Percentiles rank a stretch among this genome's conserved stretches.
Conservation (phyloP, 2,329 filamentous ascomycete species). For the Paraphoma chrysanthemicola region DNA sequence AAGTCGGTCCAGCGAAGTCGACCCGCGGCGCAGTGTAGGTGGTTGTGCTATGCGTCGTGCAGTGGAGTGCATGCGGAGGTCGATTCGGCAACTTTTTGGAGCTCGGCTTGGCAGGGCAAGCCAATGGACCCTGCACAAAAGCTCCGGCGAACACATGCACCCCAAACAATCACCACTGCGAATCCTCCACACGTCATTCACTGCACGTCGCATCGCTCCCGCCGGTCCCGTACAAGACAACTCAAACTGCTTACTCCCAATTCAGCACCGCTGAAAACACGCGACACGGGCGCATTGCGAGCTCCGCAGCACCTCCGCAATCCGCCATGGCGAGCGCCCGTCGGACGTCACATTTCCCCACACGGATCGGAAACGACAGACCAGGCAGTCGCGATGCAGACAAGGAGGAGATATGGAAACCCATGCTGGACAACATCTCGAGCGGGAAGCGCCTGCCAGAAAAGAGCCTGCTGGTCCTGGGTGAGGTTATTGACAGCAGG, state of each 20-base stretch:
- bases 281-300: conserved; percentile 5
- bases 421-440: conserved; percentile 88
- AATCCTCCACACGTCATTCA: conserved; percentile 17
- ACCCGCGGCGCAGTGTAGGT: background rate
- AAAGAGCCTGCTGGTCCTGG: conserved; percentile 88
- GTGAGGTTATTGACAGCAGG: conserved; percentile 55
- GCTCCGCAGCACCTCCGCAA: conserved; percentile 38
- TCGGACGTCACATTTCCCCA: conserved; percentile 40
- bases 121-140: conserved; percentile 34
- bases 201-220: conserved; percentile 16
- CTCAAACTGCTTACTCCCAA: background rate
- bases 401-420: conserved; percentile 92
- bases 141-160: conserved; percentile 30
- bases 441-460: conserved; percentile 89
- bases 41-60: background rate
- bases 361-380: conserved; percentile 31
- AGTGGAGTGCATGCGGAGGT: conserved; percentile 1
- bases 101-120: conserved; percentile 37
- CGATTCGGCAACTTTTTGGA: conserved; percentile 24
- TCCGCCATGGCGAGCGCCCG: conserved; percentile 46
- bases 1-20: too few species aligned
- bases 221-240: conserved; percentile 3
- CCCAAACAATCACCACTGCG: conserved; percentile 27
- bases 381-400: conserved; percentile 65
- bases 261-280: conserved; percentile 4